Conservation (phyloP, 768 basidiomycete species). For the Antrodiella citrinella region DNA sequence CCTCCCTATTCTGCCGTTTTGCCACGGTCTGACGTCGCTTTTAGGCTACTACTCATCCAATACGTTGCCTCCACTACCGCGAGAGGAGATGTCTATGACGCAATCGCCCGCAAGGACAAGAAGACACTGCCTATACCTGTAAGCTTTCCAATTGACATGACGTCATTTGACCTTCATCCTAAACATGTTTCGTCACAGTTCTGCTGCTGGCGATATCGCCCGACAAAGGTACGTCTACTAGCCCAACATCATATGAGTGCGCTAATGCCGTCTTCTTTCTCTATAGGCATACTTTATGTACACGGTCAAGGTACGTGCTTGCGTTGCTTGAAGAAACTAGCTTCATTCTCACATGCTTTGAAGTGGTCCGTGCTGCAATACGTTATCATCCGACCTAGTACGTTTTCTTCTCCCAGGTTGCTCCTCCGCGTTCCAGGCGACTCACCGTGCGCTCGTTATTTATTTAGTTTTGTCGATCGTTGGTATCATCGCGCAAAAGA, state of each 20-base stretch:
- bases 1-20: no score
- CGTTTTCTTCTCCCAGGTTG: constrained; percentile 3
- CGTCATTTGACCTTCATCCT: background rate
- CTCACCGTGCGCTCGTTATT: constrained; percentile 1
- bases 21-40: no score
- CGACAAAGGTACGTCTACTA: constrained; percentile 51
- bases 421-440: background rate
- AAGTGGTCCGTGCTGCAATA: constrained; percentile 90
- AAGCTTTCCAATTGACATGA: constrained; percentile 16
- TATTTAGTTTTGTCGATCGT: constrained; percentile 51
- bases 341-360: constrained; percentile 3
- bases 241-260: no score
- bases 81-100: constrained; percentile 55
- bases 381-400: constrained; percentile 60
- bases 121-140: constrained; percentile 60
- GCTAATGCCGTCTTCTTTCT: background rate
- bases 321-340: background rate
- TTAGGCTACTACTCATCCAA: constrained; percentile 72
- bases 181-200: constrained; percentile 43
- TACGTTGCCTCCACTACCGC: constrained; percentile 68
- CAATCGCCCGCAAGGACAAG: constrained; percentile 77
- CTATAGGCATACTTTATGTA: constrained; percentile 81
- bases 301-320: constrained; percentile 58
- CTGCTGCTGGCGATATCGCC: constrained; percentile 75
- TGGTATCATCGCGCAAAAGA: constrained; percentile 71